A percentile compares a stretch with the other conserved stretches of the same genome.
Conservation (phyloP, 768 basidiomycete genomes). For the Hericium rajendrae region DNA sequence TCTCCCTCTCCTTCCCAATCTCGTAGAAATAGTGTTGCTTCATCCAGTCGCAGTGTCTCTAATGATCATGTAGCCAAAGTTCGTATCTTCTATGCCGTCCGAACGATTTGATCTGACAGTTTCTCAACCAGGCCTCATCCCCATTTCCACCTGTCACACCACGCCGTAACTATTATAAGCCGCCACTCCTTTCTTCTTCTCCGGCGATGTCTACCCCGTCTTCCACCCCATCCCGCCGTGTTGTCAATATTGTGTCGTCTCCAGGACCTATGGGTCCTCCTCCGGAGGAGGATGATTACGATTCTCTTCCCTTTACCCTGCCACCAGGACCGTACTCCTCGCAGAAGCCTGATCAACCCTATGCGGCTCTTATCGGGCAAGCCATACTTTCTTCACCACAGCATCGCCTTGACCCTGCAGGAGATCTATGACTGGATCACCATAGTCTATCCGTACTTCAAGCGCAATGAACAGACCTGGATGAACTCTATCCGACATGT, state of each 20-base stretch:
- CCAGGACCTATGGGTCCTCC: constrained; percentile 66
- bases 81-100: constrained; percentile 19
- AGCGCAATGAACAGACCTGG: constrained; percentile 90
- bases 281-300: constrained; percentile 57
- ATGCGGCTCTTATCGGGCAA: constrained; percentile 93
- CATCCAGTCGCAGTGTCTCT: constrained; percentile 12
- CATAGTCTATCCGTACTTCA: constrained; percentile 87
- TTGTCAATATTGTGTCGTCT: constrained; percentile 74
- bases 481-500: constrained; percentile 99
- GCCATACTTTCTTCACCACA: constrained; percentile 81
- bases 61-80: constrained; percentile 21
- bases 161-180: constrained; percentile 31
- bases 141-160: constrained; percentile 41
- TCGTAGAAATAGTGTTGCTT: constrained; percentile 9
- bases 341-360: constrained; percentile 78
- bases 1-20: constrained; percentile 14
- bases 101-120: constrained; percentile 14
- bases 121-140: constrained; percentile 18
- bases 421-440: constrained; percentile 97
- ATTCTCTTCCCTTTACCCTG: constrained; percentile 60
- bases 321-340: constrained; percentile 79
- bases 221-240: constrained; percentile 49
- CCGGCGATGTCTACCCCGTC: constrained; percentile 50
- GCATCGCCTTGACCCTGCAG: constrained; percentile 83
- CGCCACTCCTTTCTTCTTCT: constrained; percentile 52